Base-by-base conservation (phyloP, 164 flowering plant species). In the Litsea cubeba region DNA sequence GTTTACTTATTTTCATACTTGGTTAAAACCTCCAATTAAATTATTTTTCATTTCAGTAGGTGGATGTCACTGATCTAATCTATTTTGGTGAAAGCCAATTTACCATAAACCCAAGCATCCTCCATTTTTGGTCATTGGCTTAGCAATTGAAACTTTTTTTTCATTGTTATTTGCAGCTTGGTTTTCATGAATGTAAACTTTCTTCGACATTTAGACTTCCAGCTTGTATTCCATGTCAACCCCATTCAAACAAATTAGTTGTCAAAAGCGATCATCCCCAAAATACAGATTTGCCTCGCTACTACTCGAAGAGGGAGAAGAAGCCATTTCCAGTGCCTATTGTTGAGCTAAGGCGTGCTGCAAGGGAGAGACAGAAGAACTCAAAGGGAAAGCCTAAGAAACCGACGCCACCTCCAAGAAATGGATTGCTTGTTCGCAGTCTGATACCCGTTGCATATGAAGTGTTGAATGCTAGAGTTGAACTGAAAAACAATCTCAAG, bases 321-420 rank as follows among this genome's bases (percentile, higher is more conserved):
- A 95, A 92, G 83, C 99, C 98, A 26, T 95, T 93, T 78, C 96
- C 96, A 15, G 71, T 81, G 62, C 99, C 99, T 24, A 75, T 95
- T 18, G 82, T 91, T 67, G 98, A 95, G 82, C 85, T 95, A 68
- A 84, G 99, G 75, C 87, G 99, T 72, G 88, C 88, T 77, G 97
- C 99, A 65, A 87, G 98, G 75, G 91, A 88, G 83, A 92, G 99
- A 83, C 20, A 82, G 62, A 93, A 95, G 81, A 87, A 76, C 25
- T 82, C 76, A 22, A 88, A 75, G 78, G 88, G 87, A 74, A 72
- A 81, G 76, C 96, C 90, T 18, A 88, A 71, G 81, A 79, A 70
- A 76, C 91, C 88, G 1, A 75, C 81, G 12, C 89, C 86, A 66
- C 93, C 99, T 75, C 98, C 98, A 50, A 91, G 87, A 80, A 87